Base-by-base conservation (phyloP, 148 eudicot species). In the Bassia scoparia region DNA sequence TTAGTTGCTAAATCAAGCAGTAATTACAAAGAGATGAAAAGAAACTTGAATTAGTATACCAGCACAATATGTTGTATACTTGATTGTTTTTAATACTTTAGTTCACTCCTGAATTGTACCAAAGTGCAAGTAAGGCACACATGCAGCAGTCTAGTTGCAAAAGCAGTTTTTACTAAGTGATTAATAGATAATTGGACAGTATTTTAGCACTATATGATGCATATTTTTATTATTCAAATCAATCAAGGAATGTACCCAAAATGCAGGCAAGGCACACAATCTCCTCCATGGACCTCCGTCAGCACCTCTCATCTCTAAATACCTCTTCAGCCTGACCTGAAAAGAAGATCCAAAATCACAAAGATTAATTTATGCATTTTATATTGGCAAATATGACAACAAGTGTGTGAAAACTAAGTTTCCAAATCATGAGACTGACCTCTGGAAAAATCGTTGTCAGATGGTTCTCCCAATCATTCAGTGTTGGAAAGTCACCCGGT, bases 211-310 rank as follows among this genome's bases (percentile, higher is more conserved):
- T 18, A 49, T 15, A 18, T 18, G 4, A 2, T 49, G 5, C 12
- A 49, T 3, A 12, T 15, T 15, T 15, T 60, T 5, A 29, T 29
- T 26, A 33, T 20, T 61, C 11, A 61, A 26, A 66, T 69, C 23
- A 58, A 72, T 43, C 14, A 29, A 21, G 50, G 68, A 72, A 77
- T 69, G 59, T 87, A 96, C 97, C 99, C 99, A 96, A 83, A 96
- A 90, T 63, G 97, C 99, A 67, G 99, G 99, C 81, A 96, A 74
- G 56, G 99, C 99, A 81, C 99, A 96, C 68, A 96, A 80, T 78
- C 97, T 81, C 83, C 98, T 87, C 97, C 97, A 92, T 60, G 99
- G 97, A 55, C 97, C 99, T 67, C 96, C 97, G 87, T 96, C 99
- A 63, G 99, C 99, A 65, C 97, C 99, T 77, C 99, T 86, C 97